Base-by-base conservation (phyloP, 352 stramenopile genomes). In the Sclerospora graminicola region DNA sequence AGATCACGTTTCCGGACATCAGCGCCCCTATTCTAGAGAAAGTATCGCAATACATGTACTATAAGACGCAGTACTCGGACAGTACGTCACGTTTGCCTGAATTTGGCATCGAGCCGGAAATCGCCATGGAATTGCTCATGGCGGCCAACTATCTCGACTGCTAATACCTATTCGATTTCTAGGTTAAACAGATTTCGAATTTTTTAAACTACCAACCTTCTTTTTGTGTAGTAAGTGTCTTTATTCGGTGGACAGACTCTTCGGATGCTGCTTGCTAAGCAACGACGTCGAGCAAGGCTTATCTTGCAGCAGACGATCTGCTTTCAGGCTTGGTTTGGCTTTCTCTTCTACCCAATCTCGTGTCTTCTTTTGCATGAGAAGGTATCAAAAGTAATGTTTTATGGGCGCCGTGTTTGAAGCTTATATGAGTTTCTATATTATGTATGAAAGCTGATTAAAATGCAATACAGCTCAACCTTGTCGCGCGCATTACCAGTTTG, bases 1-100 rank as follows among this genome's bases (percentile, higher is more conserved):
- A 98, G 60, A 97, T 99, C 61, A 87, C 77, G 24, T 99, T 99
- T 60, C 94, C 92, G 0, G 96, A 88, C 48, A 98, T 99, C 56
- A 87, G 84, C 36, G 90, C 87, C 16, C 77, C 82, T 21, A 97
- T 99, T 50, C 62, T 99, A 14, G 96, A 99, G 63, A 97, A 97
- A 54, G 89, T 97, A 24, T 94, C 95, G 33, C 89, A 98, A 67
- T 99, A 99, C 79, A 85, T 99, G 51, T 97, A 99, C 75, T 99
- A 99, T 77, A 99, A 98, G 78, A 83, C 82, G 34, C 69, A 84
- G 63, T 98, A 97, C 66, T 92, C 82, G 15, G 97, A 98, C 61
- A 96, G 82, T 53, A 92, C 77, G 39, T 76, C 82, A 21, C 74
- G 90, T 1, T 95, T 99, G 50, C 96, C 96, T 0, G 95, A 99